These are phyloP conservation scores for Suhomyces vadensis DNA, from an alignment of 805 yeast genomes.

Conservation along the genomic window DNA sequence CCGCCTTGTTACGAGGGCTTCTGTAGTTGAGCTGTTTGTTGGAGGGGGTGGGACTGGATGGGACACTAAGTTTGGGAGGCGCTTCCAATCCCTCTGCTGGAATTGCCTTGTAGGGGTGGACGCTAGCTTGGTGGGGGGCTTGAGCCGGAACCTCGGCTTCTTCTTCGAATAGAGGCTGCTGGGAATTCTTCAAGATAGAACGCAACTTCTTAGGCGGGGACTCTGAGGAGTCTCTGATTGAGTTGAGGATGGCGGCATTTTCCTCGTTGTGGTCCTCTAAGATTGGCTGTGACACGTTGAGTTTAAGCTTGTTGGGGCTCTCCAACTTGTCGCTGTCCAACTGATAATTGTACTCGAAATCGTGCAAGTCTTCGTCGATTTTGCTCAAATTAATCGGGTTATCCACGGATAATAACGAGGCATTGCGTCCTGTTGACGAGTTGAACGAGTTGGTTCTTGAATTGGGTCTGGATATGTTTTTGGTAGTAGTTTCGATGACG, in stretches of 20 bases:
- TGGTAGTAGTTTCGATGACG: constrained; percentile 44
- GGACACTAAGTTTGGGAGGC: constrained; percentile 1
- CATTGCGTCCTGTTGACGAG: constrained; percentile 17
- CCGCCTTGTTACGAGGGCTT: constrained; percentile 5
- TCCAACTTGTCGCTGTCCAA: constrained; percentile 24
- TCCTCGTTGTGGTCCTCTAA: background rate
- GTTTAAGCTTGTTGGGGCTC: background rate
- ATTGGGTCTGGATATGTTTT: constrained; percentile 36
- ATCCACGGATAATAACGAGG: constrained; percentile 21
- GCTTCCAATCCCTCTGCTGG: background rate
- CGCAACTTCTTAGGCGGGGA: constrained; percentile 31
- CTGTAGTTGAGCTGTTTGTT: background rate
- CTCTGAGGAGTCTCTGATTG: constrained; percentile 1
- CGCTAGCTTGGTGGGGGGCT: background rate
- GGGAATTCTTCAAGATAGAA: constrained; percentile 34
- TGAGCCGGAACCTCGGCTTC: constrained; percentile 2
- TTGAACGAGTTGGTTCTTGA: constrained; percentile 34
- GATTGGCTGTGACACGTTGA: background rate
- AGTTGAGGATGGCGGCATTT: constrained; percentile 6
- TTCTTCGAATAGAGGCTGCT: constrained; percentile 10
- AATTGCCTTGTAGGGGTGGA: constrained; percentile 5
- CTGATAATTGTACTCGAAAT: constrained; percentile 43
- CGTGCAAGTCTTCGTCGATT: constrained; percentile 45
- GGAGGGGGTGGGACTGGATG: background rate
- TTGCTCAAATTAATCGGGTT: constrained; percentile 30